Conservation (phyloP, 768 basidiomycete species). For the Leccinum imitatum region DNA sequence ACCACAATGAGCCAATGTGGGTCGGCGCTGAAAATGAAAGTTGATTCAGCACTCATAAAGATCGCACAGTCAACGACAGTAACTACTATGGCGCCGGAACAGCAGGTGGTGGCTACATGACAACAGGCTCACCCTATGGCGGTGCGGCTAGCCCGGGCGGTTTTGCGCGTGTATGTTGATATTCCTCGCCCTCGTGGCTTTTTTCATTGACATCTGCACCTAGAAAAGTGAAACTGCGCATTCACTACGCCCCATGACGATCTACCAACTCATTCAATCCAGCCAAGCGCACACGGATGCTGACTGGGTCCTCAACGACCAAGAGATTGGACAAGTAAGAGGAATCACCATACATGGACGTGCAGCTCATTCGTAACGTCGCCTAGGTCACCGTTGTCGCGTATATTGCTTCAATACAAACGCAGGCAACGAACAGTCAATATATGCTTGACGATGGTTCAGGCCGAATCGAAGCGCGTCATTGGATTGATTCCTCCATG, state of each 20-base stretch:
- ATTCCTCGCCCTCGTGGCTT: not conserved
- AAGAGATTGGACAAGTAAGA: slow-evolving; percentile 77
- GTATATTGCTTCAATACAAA: slow-evolving; percentile 64
- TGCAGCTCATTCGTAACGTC: slow-evolving; percentile 3
- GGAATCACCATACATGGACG: not conserved
- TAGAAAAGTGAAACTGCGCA: slow-evolving; percentile 41
- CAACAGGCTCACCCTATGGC: slow-evolving; percentile 59
- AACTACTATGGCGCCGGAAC: slow-evolving; percentile 44
- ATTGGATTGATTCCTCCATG: slow-evolving; percentile 72
- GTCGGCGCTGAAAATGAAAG: not conserved
- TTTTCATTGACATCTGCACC: not conserved
- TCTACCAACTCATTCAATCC: slow-evolving; percentile 72
- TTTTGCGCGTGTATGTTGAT: slow-evolving; percentile 38
- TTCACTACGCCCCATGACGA: slow-evolving; percentile 71
- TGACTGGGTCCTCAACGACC: slow-evolving; percentile 81
- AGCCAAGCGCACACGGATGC: slow-evolving; percentile 86
- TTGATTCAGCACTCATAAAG: slow-evolving; percentile 6
- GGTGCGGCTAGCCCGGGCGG: slow-evolving; percentile 61
- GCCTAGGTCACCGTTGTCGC: slow-evolving; percentile 71
- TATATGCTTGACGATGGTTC: slow-evolving; percentile 88
- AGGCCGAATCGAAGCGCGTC: slow-evolving; percentile 71
- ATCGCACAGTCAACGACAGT: slow-evolving; percentile 30
- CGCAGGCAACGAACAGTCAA: slow-evolving; percentile 76
- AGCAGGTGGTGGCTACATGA: slow-evolving; percentile 57
- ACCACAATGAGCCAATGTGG: slow-evolving; percentile 45